phyloP scores from a whole-genome alignment of 1,139 yeast species.

The Blastobotrys arbuscula region DNA sequence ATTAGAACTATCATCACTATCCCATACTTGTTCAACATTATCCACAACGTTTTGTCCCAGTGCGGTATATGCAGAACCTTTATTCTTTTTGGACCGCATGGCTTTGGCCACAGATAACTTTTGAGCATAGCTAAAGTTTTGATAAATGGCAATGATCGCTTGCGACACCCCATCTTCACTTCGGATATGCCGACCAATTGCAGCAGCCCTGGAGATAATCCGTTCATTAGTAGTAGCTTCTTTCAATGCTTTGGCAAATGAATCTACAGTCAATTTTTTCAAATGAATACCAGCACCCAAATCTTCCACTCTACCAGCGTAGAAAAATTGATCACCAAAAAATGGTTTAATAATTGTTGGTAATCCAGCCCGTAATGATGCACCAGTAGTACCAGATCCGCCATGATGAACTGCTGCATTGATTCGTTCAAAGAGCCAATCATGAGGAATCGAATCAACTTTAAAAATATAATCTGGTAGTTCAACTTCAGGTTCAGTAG shows the following conservation, averaged over 20 bases:
- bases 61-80: too few species aligned
- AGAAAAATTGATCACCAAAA: conserved; percentile 94
- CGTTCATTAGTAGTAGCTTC: conserved; percentile 63
- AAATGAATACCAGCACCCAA: conserved; percentile 80
- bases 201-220: conserved; percentile 59
- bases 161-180: conserved; percentile 71
- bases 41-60: not conserved
- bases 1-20: not conserved
- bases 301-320: conserved; percentile 81
- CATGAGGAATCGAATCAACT: conserved; percentile 79
- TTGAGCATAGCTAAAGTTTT: conserved; percentile 69
- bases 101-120: conserved; percentile 14
- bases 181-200: conserved; percentile 55
- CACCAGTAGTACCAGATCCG: conserved; percentile 97
- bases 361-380: conserved; percentile 74
- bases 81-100: not conserved
- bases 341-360: conserved; percentile 92
- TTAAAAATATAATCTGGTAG: conserved; percentile 68
- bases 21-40: not conserved
- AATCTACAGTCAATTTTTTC: conserved; percentile 57
- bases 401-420: conserved; percentile 98
- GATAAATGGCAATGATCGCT: conserved; percentile 73
- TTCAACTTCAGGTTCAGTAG: conserved; percentile 44
- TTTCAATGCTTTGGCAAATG: conserved; percentile 60
- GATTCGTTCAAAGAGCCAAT: conserved; percentile 83